Base-by-base conservation (phyloP, 1,139 yeast species). In the Ashbya aceris region DNA sequence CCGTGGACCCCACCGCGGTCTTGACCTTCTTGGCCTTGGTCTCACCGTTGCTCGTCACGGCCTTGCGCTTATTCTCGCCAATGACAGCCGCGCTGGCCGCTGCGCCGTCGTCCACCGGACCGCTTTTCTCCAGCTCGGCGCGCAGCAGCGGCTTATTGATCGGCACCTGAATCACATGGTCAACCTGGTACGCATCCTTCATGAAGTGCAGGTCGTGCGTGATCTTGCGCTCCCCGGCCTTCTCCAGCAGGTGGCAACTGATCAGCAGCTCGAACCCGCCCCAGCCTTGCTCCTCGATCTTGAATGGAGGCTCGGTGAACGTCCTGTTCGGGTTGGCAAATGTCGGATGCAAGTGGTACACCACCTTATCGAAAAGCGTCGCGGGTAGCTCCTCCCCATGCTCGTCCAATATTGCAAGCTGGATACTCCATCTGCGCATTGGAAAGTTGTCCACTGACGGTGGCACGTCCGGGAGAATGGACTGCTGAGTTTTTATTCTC, bases 201-300 rank as follows among this genome's bases (percentile, higher is more conserved):
- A 76, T 69, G 62, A 91, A 91, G 64, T 87, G 87, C 60, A 91
- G 77, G 65, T 91, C 97, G 62, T 91, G 97, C 56, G 76, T 77
- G 48, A 91, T 65, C 58, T 84, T 83, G 50, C 84, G 74, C 61
- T 87, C 96, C 38, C 96, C 97, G 41, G 82, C 83, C 57, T 83
- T 83, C 46, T 94, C 97, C 29, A 83, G 73, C 45, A 84, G 70
- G 51, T 82, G 84, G 45, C 87, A 70, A 13, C 84, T 73, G 50
- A 91, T 80, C 39, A 85, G 86, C 58, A 91, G 74, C 60, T 89
- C 96, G 58, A 89, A 89, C 54, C 91, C 98, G 59, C 98, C 98
- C 98, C 98, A 91, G 39, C 98, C 98, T 68, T 86, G 83, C 64
- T 91, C 98, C 60, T 80, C 85, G 43, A 91, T 82, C 58, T 68